Percentiles rank a stretch among this genome's conserved stretches.
phyloP scores from a whole-genome alignment of 352 stramenopile genomes.

The Thraustochytrium sp. region DNA sequence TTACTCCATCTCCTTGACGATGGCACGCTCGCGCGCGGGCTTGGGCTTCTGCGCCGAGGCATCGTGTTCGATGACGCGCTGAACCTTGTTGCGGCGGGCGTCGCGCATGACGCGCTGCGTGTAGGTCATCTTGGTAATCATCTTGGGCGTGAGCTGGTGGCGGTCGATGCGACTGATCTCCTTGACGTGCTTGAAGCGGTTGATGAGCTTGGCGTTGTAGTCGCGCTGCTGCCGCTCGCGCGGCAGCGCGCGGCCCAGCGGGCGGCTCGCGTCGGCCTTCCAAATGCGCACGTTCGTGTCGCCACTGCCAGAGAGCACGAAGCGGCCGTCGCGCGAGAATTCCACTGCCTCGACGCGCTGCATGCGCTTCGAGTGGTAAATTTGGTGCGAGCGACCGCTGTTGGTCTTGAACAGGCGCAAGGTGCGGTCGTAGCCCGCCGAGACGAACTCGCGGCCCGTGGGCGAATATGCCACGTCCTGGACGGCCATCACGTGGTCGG shows the following conservation, averaged over 20 bases:
- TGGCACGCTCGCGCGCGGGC: conserved; percentile 13
- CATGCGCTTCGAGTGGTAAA: conserved; percentile 99
- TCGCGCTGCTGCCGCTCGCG: conserved; percentile 82
- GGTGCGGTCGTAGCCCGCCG: conserved; percentile 95
- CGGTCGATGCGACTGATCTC: conserved; percentile 87
- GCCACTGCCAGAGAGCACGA: conserved; percentile 95
- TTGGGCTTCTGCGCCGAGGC: neutral
- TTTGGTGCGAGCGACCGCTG: conserved; percentile 72
- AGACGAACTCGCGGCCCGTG: conserved; percentile 95
- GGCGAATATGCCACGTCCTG: conserved; percentile 95
- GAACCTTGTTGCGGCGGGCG: neutral
- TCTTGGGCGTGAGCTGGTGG: conserved; percentile 90
- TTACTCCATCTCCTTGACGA: conserved; percentile 43
- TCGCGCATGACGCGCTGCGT: conserved; percentile 68
- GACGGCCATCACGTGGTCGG: conserved; percentile 95
- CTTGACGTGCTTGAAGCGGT: conserved; percentile 84
- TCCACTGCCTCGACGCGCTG: conserved; percentile 86
- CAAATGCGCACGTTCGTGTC: conserved; percentile 99
- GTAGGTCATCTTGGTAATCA: conserved; percentile 92
- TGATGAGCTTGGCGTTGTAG: conserved; percentile 94
- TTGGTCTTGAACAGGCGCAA: conserved; percentile 91
- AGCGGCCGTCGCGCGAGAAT: conserved; percentile 82
- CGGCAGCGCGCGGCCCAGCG: conserved; percentile 70
- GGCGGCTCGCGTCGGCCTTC: conserved; percentile 91
- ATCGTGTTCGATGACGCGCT: neutral